Percentiles rank a stretch among this genome's conserved stretches.
Evolutionary conservation across 805 yeast genomes (phyloP).

Genomic region (Cyberlindnera xylosilytica): DNA sequence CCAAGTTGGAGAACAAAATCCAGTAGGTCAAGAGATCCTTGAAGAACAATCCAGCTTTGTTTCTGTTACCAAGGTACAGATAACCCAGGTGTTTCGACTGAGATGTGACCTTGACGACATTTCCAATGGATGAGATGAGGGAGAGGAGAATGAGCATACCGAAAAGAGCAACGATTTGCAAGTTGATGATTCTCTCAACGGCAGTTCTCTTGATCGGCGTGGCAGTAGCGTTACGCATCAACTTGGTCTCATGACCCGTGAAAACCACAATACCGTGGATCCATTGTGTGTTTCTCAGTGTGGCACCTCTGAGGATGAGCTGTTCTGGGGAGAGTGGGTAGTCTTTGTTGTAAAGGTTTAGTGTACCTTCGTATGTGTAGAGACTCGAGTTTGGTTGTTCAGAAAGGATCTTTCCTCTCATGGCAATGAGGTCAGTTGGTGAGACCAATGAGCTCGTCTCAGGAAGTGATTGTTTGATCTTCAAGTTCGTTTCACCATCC

Average conservation of each 20-base stretch:
- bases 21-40: slow-evolving; percentile 88
- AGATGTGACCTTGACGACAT: slow-evolving; percentile 67
- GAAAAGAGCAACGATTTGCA: slow-evolving; percentile 87
- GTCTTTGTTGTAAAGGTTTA: slow-evolving; percentile 49
- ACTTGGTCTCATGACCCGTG: slow-evolving; percentile 97
- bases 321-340: slow-evolving; percentile 88
- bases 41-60: slow-evolving; percentile 69
- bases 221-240: slow-evolving; percentile 98
- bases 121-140: slow-evolving; percentile 81
- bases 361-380: slow-evolving; percentile 92
- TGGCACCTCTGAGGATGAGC: slow-evolving; percentile 90
- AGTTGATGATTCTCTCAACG: slow-evolving; percentile 90
- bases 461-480: slow-evolving; percentile 82
- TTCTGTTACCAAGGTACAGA: slow-evolving; percentile 64
- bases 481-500: slow-evolving; percentile 96
- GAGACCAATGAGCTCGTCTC: slow-evolving; percentile 76
- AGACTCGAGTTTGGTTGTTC: slow-evolving; percentile 94
- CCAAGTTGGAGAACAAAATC: slow-evolving; percentile 93
- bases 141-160: slow-evolving; percentile 72
- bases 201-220: slow-evolving; percentile 97
- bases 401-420: slow-evolving; percentile 64
- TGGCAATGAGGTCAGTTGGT: slow-evolving; percentile 51
- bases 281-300: slow-evolving; percentile 92
- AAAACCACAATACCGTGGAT: slow-evolving; percentile 89
- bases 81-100: slow-evolving; percentile 56